Evolutionary conservation across 495 filamentous ascomycete genomes (phyloP), one percentile per base, ranked within the genome.

Genomic region (Hyaloscypha bicolor): DNA sequence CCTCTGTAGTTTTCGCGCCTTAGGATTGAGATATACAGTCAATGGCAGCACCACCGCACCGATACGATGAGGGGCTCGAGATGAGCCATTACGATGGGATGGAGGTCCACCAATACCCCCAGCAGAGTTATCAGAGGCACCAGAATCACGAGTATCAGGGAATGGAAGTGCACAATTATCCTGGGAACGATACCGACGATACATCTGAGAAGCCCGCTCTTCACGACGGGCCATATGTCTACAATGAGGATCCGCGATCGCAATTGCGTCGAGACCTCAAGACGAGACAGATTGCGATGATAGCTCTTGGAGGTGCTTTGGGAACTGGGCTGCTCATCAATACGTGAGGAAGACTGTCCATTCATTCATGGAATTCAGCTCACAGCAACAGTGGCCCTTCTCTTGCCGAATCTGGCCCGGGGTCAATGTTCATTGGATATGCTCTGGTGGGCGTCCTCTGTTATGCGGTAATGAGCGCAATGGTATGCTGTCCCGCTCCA

Each of bases 241-340:
- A 70, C 57, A 48, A 70, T 12, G 71, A 73, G 35, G 68, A 73
- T 60, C 33, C 22, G 12, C 19, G 67, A 12, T 65, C 69, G 4
- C 39, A 57, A 8, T 69, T 93, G 32, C 86, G 87, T 58, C 85
- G 88, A 51, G 83, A 84, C 6, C 77, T 93, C 56, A 86, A 87
- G 69, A 84, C 89, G 6, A 82, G 88, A 39, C 90, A 92, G 64
- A 85, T 93, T 68, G 86, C 87, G 69, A 87, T 93, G 86, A 94
- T 96, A 83, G 93, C 92, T 4, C 92, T 96, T 69, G 92, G 92
- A 35, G 91, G 91, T 61, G 69, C 69, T 55, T 42, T 74, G 3
- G 72, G 69, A 1, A 71, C 69, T 12, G 65, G 65, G 30, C 45
- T 74, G 62, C 57, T 74, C 16, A 65, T 74, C 37, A 69, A 69